These are phyloP conservation scores for Xylaria sp. DNA, from an alignment of 495 filamentous ascomycete genomes.

Conservation along the genomic window DNA sequence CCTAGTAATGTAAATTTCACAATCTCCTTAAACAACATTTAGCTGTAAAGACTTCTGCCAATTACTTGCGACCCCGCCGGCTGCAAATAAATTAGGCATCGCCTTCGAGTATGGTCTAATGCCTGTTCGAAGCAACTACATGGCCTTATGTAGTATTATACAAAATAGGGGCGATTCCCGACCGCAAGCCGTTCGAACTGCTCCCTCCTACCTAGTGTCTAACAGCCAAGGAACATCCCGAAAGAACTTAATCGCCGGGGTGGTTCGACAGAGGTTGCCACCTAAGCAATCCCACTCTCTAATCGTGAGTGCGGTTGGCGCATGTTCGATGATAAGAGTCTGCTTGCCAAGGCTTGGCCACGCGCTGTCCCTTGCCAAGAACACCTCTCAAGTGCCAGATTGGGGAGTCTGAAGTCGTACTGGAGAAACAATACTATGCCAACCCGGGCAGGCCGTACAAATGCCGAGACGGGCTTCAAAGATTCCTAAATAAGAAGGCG, in stretches of 20 bases:
- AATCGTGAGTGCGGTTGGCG: neutral
- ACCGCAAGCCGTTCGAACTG: neutral
- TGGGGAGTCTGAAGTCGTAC: constrained; percentile 19
- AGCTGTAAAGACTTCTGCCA: neutral
- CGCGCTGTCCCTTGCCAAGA: neutral
- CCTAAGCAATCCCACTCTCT: neutral
- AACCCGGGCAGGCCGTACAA: constrained; percentile 15
- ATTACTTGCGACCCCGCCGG: neutral
- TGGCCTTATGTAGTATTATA: neutral
- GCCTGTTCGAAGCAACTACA: neutral
- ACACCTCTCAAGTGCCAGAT: constrained; percentile 13
- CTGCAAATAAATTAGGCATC: neutral
- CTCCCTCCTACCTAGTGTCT: neutral
- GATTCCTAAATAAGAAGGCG: constrained; percentile 24
- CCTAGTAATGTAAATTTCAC: neutral
- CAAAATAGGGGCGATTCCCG: neutral
- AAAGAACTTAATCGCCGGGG: neutral
- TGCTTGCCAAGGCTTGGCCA: constrained; percentile 17
- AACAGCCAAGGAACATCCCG: neutral
- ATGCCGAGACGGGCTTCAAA: constrained; percentile 14
- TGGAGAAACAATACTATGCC: constrained; percentile 16
- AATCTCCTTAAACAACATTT: neutral
- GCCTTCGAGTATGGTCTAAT: neutral
- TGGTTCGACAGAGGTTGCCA: neutral
- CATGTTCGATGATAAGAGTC: constrained; percentile 5